Conservation (phyloP, 305 asterid genomes). For the Salvia sclarea region DNA sequence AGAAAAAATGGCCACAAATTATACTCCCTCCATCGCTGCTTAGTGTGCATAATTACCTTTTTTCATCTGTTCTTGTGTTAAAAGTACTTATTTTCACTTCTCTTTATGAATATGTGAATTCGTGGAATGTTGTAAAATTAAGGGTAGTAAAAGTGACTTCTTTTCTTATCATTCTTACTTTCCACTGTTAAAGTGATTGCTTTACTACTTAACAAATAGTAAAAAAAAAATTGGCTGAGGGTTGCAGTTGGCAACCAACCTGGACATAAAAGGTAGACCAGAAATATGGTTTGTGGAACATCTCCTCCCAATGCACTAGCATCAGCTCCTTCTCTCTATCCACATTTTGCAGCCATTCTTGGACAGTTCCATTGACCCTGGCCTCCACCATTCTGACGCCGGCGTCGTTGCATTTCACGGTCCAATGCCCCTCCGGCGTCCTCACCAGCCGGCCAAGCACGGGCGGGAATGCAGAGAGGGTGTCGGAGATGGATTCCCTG, state of each 20-base stretch:
- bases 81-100: too few species aligned
- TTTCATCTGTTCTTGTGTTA: too few species aligned
- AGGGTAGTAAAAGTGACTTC: too few species aligned
- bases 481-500: conserved; percentile 40
- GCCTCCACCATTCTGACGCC: conserved; percentile 59
- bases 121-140: too few species aligned
- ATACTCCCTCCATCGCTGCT: too few species aligned
- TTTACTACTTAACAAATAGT: too few species aligned
- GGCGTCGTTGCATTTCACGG: conserved; percentile 61
- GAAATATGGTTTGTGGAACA: conserved; percentile 48
- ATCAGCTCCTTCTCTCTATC: conserved; percentile 59
- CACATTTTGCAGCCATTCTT: conserved; percentile 52
- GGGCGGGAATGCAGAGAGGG: conserved; percentile 43
- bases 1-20: too few species aligned
- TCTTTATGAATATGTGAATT: too few species aligned
- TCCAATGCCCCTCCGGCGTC: conserved; percentile 48
- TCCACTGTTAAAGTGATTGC: too few species aligned
- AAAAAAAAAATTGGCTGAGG: too few species aligned
- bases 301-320: conserved; percentile 60
- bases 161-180: too few species aligned
- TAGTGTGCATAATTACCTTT: too few species aligned
- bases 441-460: conserved; percentile 48
- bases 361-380: conserved; percentile 39
- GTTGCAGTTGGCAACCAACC: conserved; percentile 28
- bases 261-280: conserved; percentile 65